A percentile compares a stretch with the other conserved stretches of the same genome.
Conservation (phyloP, 1,284 basidiomycete species). For the Papiliotrema fonsecae region DNA sequence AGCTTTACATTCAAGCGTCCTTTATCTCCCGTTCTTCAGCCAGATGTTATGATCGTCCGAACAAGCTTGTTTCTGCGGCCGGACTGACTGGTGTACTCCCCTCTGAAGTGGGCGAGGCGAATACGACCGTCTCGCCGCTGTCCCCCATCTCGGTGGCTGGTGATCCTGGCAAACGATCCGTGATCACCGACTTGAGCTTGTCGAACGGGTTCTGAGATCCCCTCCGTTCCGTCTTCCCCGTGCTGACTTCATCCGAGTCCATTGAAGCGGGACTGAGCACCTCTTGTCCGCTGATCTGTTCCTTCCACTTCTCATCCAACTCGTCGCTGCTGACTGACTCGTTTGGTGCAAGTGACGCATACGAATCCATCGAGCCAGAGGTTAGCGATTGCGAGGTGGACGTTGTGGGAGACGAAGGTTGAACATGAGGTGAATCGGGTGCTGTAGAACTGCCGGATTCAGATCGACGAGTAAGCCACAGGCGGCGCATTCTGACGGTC, state of each 20-base stretch:
- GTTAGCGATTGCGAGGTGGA: slow-evolving; percentile 16
- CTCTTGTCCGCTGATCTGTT: slow-evolving; percentile 7
- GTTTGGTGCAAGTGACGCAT: slow-evolving; percentile 21
- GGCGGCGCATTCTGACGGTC: slow-evolving; percentile 21
- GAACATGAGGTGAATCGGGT: slow-evolving; percentile 8
- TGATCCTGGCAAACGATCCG: slow-evolving; percentile 1
- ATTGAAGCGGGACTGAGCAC: slow-evolving; percentile 13
- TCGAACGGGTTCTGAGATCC: slow-evolving; percentile 7
- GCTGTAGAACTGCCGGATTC: slow-evolving; percentile 7
- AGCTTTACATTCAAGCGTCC: too few relatives aligned
- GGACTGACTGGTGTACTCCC: slow-evolving; percentile 1
- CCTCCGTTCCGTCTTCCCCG: background rate
- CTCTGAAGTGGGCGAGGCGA: slow-evolving; percentile 21
- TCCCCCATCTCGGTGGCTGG: too few relatives aligned
- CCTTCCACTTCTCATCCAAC: slow-evolving; percentile 14
- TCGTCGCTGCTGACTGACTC: slow-evolving; percentile 12
- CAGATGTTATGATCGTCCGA: too few relatives aligned
- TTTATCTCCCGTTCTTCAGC: too few relatives aligned
- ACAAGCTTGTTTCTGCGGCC: too few relatives aligned
- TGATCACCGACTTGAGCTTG: slow-evolving; percentile 9
- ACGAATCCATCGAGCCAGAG: slow-evolving; percentile 43
- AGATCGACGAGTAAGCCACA: slow-evolving; percentile 22
- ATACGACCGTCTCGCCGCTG: slow-evolving; percentile 9
- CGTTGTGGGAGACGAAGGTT: slow-evolving; percentile 1
- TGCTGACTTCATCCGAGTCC: slow-evolving; percentile 2